Percentiles rank a stretch among this genome's conserved stretches.
Evolutionary conservation across 768 basidiomycete species (phyloP).

Genomic region (Suillus bovinus): DNA sequence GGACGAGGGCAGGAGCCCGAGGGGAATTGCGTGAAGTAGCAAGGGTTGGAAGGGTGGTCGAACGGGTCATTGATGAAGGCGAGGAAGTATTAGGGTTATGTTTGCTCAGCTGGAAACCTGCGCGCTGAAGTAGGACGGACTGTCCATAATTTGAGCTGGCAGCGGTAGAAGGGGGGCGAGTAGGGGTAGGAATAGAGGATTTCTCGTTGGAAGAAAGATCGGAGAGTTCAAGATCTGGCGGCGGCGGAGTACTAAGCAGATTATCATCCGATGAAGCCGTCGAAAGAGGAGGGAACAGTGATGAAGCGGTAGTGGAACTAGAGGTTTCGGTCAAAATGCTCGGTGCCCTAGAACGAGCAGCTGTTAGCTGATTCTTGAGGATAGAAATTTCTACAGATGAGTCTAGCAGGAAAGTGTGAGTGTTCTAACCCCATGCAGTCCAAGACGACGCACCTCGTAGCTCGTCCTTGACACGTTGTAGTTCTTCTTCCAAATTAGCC

Average conservation of each 20-base stretch:
- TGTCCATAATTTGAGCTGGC: slow-evolving; percentile 40
- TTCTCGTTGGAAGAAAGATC: slow-evolving; percentile 53
- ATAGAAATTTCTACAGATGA: slow-evolving; percentile 83
- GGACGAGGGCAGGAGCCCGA: slow-evolving; percentile 41
- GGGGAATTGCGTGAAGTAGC: slow-evolving; percentile 49
- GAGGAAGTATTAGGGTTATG: slow-evolving; percentile 40
- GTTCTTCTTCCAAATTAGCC: slow-evolving; percentile 86
- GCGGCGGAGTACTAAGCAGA: slow-evolving; percentile 57
- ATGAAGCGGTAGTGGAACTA: slow-evolving; percentile 27
- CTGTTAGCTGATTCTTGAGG: slow-evolving; percentile 70
- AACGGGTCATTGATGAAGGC: slow-evolving; percentile 54
- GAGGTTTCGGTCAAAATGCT: slow-evolving; percentile 28
- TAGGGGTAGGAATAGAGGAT: slow-evolving; percentile 36
- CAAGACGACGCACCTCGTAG: slow-evolving; percentile 64
- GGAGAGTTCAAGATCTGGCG: slow-evolving; percentile 58
- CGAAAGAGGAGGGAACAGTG: slow-evolving; percentile 36
- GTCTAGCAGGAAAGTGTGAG: slow-evolving; percentile 49
- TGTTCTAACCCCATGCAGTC: slow-evolving; percentile 3
- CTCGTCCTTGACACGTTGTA: slow-evolving; percentile 90
- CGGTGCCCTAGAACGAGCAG: slow-evolving; percentile 35
- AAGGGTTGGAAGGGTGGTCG: slow-evolving; percentile 55
- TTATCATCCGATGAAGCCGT: slow-evolving; percentile 47
- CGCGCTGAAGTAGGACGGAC: slow-evolving; percentile 50
- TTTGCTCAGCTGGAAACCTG: slow-evolving; percentile 48
- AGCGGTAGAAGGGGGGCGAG: slow-evolving; percentile 33